These are phyloP conservation scores for Candida manassasensis DNA, from an alignment of 805 yeast species.

Conservation along the genomic window DNA sequence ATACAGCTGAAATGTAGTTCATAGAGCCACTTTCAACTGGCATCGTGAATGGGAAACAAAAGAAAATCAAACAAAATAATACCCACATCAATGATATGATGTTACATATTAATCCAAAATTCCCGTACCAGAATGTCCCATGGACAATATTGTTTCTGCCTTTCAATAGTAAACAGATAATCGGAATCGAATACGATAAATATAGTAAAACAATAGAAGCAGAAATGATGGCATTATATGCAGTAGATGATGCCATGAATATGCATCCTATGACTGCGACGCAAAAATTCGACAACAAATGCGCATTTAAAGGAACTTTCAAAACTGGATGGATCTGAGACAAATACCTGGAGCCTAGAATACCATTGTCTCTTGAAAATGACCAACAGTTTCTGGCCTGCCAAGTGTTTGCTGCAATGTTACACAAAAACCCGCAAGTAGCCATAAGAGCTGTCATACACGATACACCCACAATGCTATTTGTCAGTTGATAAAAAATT, in stretches of 20 bases:
- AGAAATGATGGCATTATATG: conserved; percentile 60
- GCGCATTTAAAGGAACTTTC: conserved; percentile 58
- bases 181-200: conserved; percentile 55
- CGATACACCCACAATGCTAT: conserved; percentile 50
- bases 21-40: too few relatives aligned
- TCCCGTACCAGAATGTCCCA: conserved; percentile 69
- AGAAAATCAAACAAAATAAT: conserved; percentile 53
- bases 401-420: conserved; percentile 62
- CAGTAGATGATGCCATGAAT: conserved; percentile 62
- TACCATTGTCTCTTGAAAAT: conserved; percentile 60
- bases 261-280: conserved; percentile 55
- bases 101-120: conserved; percentile 48
- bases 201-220: conserved; percentile 58
- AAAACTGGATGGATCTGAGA: conserved; percentile 41
- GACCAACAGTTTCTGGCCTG: conserved; percentile 67
- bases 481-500: conserved; percentile 55
- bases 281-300: conserved; percentile 48
- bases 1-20: too few relatives aligned
- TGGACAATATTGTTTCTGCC: conserved; percentile 50
- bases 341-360: conserved; percentile 52
- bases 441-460: conserved; percentile 46
- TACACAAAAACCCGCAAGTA: conserved; percentile 54
- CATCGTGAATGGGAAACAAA: conserved; percentile 72
- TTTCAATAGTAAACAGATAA: conserved; percentile 35
- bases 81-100: conserved; percentile 54